Evolutionary conservation across 164 flowering plant genomes (phyloP), one percentile per base, ranked within the genome.

Genomic region (Stephania cephalantha): DNA sequence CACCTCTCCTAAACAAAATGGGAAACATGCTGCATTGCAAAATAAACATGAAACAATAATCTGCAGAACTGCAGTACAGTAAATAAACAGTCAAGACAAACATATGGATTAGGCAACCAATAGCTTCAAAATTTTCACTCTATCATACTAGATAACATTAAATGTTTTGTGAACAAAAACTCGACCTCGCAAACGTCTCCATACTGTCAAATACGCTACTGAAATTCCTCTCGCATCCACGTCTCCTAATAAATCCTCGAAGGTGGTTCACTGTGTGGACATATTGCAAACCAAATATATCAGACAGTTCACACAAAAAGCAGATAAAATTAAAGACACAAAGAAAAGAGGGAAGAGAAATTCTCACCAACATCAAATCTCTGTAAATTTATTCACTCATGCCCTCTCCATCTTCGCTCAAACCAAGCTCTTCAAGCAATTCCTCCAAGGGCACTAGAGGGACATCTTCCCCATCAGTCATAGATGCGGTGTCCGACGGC

Each of bases 391-490:
- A 82, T 46, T 78, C 79, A 46, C 22, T 74, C 84, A 80, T 82
- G 52, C 63, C 71, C 44, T 58, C 75, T 8, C 65, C 79, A 9
- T 72, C 78, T 7, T 72, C 91, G 65, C 77, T 82, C 70, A 88
- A 42, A 42, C 83, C 85, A 70, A 88, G 87, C 69, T 84, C 88
- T 69, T 79, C 91, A 73, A 88, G 84, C 81, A 87, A 69, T 77
- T 87, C 91, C 30, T 88, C 90, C 79, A 88, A 69, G 1, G 91
- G 89, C 66, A 61, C 66, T 17, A 7, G 66, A 61, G 66, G 66
- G 66, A n/a, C 25, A 69, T 84, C 91, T 44, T 82, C 90, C n/a
- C 86, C 91, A 71, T 84, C 91, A 63, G 84, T 78, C 77, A 81
- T 58, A 15, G 91, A 88, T 29, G 83, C 82, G 78, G 77, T 79